These are phyloP conservation scores for Nidularia pulvinata DNA, from an alignment of 768 basidiomycete genomes.

Conservation along the genomic window DNA sequence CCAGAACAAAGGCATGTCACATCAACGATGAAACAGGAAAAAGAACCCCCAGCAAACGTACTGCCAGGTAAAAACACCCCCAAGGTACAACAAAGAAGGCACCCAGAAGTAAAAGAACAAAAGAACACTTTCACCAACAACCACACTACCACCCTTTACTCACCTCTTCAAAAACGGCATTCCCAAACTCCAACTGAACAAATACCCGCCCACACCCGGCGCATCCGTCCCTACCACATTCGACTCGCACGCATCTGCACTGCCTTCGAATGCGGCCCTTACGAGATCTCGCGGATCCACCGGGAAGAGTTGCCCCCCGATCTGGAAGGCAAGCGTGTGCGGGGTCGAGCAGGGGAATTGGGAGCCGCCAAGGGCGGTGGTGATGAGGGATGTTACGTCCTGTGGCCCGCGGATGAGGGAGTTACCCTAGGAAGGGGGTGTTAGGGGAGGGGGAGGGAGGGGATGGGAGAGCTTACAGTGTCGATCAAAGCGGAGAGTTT, in stretches of 20 bases:
- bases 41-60: no score
- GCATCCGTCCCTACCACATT: slow-evolving; percentile 66
- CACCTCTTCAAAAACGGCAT: slow-evolving; percentile 78
- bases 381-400: slow-evolving; percentile 59
- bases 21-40: no score
- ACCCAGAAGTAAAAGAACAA: not conserved
- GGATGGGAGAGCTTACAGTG: slow-evolving; percentile 45
- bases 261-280: slow-evolving; percentile 32
- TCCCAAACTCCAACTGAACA: slow-evolving; percentile 80
- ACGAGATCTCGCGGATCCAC: slow-evolving; percentile 78
- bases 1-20: no score
- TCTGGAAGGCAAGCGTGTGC: slow-evolving; percentile 66
- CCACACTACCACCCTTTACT: slow-evolving; percentile 11
- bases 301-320: slow-evolving; percentile 68
- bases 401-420: slow-evolving; percentile 75
- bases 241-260: slow-evolving; percentile 42
- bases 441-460: not conserved
- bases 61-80: no score
- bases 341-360: slow-evolving; percentile 57
- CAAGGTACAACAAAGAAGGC: not conserved
- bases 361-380: slow-evolving; percentile 27
- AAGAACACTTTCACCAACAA: no score
- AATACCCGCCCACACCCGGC: slow-evolving; percentile 47
- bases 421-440: slow-evolving; percentile 50
- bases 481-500: slow-evolving; percentile 68